Conservation (phyloP, 140 eudicot species). For the Senecio squalidus region DNA sequence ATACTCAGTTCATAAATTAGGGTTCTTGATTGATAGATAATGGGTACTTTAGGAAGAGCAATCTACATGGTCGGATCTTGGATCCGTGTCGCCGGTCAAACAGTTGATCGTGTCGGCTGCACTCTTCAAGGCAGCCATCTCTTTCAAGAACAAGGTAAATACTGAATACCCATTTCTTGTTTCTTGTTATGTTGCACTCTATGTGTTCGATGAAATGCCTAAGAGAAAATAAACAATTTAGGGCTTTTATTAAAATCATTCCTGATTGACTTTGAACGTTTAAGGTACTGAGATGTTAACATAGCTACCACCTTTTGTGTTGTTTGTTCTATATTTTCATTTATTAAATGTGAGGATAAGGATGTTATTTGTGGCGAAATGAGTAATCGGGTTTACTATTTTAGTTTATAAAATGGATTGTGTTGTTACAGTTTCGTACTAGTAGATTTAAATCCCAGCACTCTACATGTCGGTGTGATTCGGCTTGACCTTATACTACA, state of each 20-base stretch:
- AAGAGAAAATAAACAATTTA: conserved; percentile 4
- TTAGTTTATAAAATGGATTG: no score
- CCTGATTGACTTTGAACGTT: neutral
- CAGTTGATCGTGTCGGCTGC: conserved; percentile 88
- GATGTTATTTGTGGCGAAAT: neutral
- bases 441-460: neutral
- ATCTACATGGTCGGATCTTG: conserved; percentile 86
- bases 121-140: conserved; percentile 75
- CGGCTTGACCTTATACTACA: neutral
- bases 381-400: neutral
- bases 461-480: neutral
- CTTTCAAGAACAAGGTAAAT: conserved; percentile 71
- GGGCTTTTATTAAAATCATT: conserved; percentile 2
- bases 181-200: neutral
- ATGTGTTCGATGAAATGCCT: conserved; percentile 13
- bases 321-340: conserved; percentile 3
- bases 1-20: conserved; percentile 17
- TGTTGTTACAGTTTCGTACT: no score
- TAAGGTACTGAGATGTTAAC: neutral
- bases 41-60: conserved; percentile 84
- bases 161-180: neutral
- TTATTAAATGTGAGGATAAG: neutral
- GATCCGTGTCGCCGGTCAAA: conserved; percentile 95
- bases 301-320: conserved; percentile 3
- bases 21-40: conserved; percentile 22